Evolutionary conservation across 208 protist species (phyloP).

Genomic region (Trypanosoma conorhini): DNA sequence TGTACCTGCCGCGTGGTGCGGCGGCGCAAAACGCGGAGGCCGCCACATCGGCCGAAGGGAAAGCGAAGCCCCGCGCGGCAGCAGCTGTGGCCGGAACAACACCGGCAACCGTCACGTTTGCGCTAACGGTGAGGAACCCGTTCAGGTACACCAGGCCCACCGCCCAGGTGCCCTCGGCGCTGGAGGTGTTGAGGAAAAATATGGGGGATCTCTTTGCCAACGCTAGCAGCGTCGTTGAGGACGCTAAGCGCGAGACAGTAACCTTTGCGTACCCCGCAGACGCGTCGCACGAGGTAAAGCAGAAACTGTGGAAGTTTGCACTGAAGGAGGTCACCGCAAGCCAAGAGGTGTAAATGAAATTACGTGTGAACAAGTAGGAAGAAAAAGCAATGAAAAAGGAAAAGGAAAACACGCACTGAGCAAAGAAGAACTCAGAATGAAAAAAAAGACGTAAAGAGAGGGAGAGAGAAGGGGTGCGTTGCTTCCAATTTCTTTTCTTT

Average conservation of each 20-base stretch:
- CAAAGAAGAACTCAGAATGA: not conserved
- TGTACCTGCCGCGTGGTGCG: conserved; percentile 22
- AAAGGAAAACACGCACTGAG: not conserved
- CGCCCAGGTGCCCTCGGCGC: conserved; percentile 52
- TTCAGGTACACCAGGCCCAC: conserved; percentile 62
- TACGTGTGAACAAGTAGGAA: not conserved
- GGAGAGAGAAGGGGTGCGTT: not conserved
- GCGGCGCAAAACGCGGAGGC: conserved; percentile 14
- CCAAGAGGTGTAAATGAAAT: not conserved
- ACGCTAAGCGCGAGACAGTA: conserved; percentile 43
- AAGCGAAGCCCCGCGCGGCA: not conserved
- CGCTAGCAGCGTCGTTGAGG: conserved; percentile 26
- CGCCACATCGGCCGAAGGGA: conserved; percentile 6
- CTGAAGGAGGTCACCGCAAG: conserved; percentile 54
- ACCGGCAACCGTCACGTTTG: conserved; percentile 19
- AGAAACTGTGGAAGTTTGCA: conserved; percentile 84
- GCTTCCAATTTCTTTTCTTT: conserved; percentile 6
- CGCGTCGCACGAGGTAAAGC: conserved; percentile 59
- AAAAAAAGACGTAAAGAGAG: not conserved
- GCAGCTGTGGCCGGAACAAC: not conserved
- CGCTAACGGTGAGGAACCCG: conserved; percentile 69
- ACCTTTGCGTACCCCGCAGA: conserved; percentile 48
- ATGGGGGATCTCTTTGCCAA: conserved; percentile 42
- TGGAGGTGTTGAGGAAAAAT: conserved; percentile 60
- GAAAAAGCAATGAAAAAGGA: conserved; percentile 7